Percentiles rank a stretch among this genome's conserved stretches.
phyloP scores from a whole-genome alignment of 768 basidiomycete genomes.

The Guyanaporus albipodus region DNA sequence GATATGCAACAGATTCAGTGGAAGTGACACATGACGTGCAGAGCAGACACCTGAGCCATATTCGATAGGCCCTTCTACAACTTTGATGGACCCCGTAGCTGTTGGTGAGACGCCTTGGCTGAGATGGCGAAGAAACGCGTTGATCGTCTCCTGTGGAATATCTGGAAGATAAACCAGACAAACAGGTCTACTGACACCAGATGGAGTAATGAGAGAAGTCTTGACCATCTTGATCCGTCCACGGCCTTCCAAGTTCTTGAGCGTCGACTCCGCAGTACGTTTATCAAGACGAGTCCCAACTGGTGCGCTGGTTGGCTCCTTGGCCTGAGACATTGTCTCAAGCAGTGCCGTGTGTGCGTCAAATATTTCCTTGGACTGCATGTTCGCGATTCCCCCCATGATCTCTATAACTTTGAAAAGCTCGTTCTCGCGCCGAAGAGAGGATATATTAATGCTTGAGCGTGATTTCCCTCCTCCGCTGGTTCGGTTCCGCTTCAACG shows the following conservation, averaged over 20 bases:
- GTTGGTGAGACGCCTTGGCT: conserved; percentile 35
- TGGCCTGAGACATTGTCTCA: conserved; percentile 49
- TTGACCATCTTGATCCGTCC: conserved; percentile 69
- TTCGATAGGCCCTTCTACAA: conserved; percentile 51
- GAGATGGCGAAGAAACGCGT: conserved; percentile 54
- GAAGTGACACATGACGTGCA: conserved; percentile 33
- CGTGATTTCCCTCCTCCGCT: conserved; percentile 14
- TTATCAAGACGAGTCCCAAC: conserved; percentile 68
- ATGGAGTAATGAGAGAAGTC: conserved; percentile 56
- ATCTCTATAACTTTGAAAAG: conserved; percentile 61
- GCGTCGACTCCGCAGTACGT: conserved; percentile 58
- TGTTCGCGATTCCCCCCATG: conserved; percentile 63
- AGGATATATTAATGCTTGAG: conserved; percentile 64
- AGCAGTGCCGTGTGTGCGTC: conserved; percentile 65
- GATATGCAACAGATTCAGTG: conserved; percentile 43
- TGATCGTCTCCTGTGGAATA: conserved; percentile 48
- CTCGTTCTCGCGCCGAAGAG: conserved; percentile 79
- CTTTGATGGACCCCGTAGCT: conserved; percentile 38
- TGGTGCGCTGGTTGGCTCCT: conserved; percentile 69
- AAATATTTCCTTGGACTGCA: conserved; percentile 64
- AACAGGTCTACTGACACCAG: conserved; percentile 55
- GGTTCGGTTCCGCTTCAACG: conserved; percentile 22
- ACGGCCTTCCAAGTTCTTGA: conserved; percentile 58
- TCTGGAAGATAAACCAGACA: conserved; percentile 66
- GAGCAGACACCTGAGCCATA: conserved; percentile 45